Evolutionary conservation across 2,329 filamentous ascomycete species (phyloP).

Genomic region (Epichloe uncinata): DNA sequence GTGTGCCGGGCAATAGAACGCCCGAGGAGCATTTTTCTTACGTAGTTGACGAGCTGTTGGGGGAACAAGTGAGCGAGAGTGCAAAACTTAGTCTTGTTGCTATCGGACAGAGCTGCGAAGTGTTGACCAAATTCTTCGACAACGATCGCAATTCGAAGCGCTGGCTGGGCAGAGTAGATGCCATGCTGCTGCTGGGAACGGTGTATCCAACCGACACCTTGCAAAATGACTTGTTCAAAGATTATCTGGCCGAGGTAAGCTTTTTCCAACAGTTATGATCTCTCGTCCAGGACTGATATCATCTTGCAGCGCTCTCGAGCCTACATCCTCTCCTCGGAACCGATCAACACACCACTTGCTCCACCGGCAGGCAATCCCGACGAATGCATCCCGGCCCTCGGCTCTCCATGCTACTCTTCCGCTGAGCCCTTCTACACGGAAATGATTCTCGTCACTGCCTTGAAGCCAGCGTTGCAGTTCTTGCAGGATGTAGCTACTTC

Average conservation of each 20-base stretch:
- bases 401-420: slow-evolving; percentile 57
- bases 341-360: slow-evolving; percentile 38
- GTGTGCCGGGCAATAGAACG: slow-evolving; percentile 44
- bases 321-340: slow-evolving; percentile 42
- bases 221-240: slow-evolving; percentile 29
- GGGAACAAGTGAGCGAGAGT: slow-evolving; percentile 28
- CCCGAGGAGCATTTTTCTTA: slow-evolving; percentile 49
- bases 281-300: too few species aligned
- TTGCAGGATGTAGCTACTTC: slow-evolving; percentile 40
- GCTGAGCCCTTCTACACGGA: slow-evolving; percentile 48
- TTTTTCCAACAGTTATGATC: too few species aligned
- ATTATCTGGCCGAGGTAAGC: slow-evolving; percentile 38
- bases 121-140: slow-evolving; percentile 45
- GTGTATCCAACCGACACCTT: slow-evolving; percentile 27
- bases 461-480: slow-evolving; percentile 44
- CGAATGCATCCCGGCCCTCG: slow-evolving; percentile 31
- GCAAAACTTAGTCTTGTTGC: slow-evolving; percentile 58
- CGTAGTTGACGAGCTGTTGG: slow-evolving; percentile 52
- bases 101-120: slow-evolving; percentile 51
- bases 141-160: slow-evolving; percentile 35
- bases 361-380: slow-evolving; percentile 35
- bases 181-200: slow-evolving; percentile 37
- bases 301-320: slow-evolving; percentile 40
- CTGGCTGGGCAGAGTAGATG: slow-evolving; percentile 30
- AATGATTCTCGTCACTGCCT: slow-evolving; percentile 44